These are phyloP conservation scores for Xylaria sp. DNA, from an alignment of 2,329 filamentous ascomycete species.

Conservation along the genomic window DNA sequence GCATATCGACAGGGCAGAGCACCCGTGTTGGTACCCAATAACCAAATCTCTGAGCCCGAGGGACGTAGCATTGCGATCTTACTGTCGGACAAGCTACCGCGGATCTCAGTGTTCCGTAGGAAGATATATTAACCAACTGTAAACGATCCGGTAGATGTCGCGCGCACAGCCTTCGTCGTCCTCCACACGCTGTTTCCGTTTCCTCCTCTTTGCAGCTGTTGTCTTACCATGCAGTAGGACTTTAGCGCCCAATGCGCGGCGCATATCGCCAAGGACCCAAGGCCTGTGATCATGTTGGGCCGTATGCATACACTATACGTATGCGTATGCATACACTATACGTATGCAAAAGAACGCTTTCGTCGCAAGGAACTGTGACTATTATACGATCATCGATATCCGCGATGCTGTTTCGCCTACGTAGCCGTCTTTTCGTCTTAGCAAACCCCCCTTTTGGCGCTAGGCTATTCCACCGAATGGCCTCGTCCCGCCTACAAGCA, in stretches of 20 bases:
- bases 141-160: constrained; percentile 10
- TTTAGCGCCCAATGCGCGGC: constrained; percentile 36
- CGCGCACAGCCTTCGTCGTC: background rate
- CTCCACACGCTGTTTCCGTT: constrained; percentile 41
- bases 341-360: constrained; percentile 12
- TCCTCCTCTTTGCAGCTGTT: constrained; percentile 47
- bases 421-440: constrained; percentile 12
- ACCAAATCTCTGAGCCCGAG: constrained; percentile 6
- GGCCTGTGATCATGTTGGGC: constrained; percentile 19
- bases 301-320: constrained; percentile 20
- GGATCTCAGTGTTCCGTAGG: constrained; percentile 20
- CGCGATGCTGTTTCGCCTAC: constrained; percentile 15
- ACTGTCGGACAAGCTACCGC: constrained; percentile 8
- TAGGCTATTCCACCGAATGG: constrained; percentile 15
- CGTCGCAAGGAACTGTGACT: constrained; percentile 12
- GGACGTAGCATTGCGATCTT: constrained; percentile 16
- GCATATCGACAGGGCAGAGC: constrained; percentile 37
- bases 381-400: constrained; percentile 23
- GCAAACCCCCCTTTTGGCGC: constrained; percentile 11
- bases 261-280: constrained; percentile 19
- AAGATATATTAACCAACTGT: constrained; percentile 7
- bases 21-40: constrained; percentile 36
- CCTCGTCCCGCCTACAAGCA: constrained; percentile 3
- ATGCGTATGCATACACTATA: constrained; percentile 23
- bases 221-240: constrained; percentile 37